Base-by-base conservation (phyloP, 257 asterid species). In the Dorcoceras hygrometricum region DNA sequence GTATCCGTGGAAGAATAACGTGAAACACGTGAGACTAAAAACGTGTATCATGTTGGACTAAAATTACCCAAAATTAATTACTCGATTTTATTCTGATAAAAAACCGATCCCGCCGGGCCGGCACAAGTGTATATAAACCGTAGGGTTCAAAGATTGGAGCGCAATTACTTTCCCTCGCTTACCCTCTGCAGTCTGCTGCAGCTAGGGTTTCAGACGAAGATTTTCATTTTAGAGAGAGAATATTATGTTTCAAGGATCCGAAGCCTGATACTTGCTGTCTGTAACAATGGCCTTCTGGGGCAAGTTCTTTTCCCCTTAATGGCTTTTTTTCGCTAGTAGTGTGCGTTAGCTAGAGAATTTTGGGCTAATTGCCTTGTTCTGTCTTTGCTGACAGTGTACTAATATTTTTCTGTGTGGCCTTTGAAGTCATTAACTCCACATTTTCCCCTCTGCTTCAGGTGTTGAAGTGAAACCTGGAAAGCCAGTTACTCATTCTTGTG, bases 271-370 rank as follows among this genome's bases (percentile, higher is more conserved):
- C 55, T 18, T 24, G 54, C 60, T 16, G 2, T 43, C 31, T 25
- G 0, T 31, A 61, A 34, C 20, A 63, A 85, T 84, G 95, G 81
- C 88, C 67, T 87, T 87, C 76, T 87, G 91, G 95, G 95, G 91
- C 82, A 22, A 56, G 84, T 55, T 36, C 10, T 46, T 59, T 8
- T 50, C 6, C 36, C 18, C n/a, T 25, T n/a, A 9, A 29, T 31
- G 60, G 23, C 5, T 8, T 23, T 53, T 20, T 16, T 34, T 66
- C 9, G 7, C 34, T 14, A 6, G 48, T 14, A 6, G 48, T 14
- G 5, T 43, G 19, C 14, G 19, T 43, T n/a, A 12, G 12, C 51
- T 43, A 43, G 19, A 6, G 4, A 43, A 43, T 12, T 12, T 8
- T 43, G 51, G 0, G 51, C n/a, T 36, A n/a, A n/a, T n/a, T n/a